Evolutionary conservation across 495 filamentous ascomycete genomes (phyloP).

Genomic region (Penicillium maclennaniae): DNA sequence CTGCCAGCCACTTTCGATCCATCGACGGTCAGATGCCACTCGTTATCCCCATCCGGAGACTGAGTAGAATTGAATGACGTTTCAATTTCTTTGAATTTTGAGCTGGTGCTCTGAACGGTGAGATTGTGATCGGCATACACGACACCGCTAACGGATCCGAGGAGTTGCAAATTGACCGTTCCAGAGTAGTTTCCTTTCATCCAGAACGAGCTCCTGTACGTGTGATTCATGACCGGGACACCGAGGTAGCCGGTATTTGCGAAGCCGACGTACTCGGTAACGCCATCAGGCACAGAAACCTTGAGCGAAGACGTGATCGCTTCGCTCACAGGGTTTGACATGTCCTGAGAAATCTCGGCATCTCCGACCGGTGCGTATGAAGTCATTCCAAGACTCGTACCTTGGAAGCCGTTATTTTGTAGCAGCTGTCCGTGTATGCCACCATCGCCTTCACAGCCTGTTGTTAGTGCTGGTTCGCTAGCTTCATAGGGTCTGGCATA

Average conservation of each 20-base stretch:
- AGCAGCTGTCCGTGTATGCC: slow-evolving; percentile 74
- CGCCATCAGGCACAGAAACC: slow-evolving; percentile 38
- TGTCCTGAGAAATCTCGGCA: slow-evolving; percentile 47
- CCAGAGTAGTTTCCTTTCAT: slow-evolving; percentile 43
- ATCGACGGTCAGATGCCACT: slow-evolving; percentile 59
- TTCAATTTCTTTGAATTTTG: slow-evolving; percentile 31
- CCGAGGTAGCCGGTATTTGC: slow-evolving; percentile 60
- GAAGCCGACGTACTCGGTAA: slow-evolving; percentile 48
- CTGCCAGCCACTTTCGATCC: slow-evolving; percentile 37
- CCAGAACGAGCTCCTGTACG: slow-evolving; percentile 56
- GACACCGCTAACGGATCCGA: slow-evolving; percentile 27
- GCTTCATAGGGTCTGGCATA: background rate
- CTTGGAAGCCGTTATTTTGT: slow-evolving; percentile 70
- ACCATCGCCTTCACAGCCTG: slow-evolving; percentile 47
- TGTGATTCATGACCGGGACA: slow-evolving; percentile 47
- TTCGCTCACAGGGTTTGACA: slow-evolving; percentile 48
- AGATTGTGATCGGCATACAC: slow-evolving; percentile 38
- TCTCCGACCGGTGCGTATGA: slow-evolving; percentile 53
- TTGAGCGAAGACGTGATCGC: slow-evolving; percentile 55
- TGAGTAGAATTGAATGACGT: slow-evolving; percentile 37
- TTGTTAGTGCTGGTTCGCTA: background rate
- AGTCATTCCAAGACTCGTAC: slow-evolving; percentile 43
- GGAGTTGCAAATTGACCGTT: slow-evolving; percentile 27
- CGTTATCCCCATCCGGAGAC: slow-evolving; percentile 61
- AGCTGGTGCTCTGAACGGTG: slow-evolving; percentile 22